Conservation (phyloP, 2,329 filamentous ascomycete species). For the Cylindrodendrum hubeiense region DNA sequence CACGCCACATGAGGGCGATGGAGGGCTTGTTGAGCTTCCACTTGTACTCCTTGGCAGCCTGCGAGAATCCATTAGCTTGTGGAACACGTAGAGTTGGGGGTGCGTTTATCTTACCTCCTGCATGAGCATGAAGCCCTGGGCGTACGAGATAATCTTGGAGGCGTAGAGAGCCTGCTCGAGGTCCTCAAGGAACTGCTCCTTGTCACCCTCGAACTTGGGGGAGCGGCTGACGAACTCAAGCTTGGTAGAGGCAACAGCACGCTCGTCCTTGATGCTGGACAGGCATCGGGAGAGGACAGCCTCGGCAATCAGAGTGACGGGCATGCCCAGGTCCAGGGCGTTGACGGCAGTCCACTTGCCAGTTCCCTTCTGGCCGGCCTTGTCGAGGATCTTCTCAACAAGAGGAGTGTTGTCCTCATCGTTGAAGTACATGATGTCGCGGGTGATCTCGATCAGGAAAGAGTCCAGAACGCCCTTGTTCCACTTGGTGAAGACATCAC, state of each 20-base stretch:
- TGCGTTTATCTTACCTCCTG: slow-evolving; percentile 78
- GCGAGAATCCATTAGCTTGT: slow-evolving; percentile 21
- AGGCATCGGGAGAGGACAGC: slow-evolving; percentile 95
- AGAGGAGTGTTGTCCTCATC: slow-evolving; percentile 92
- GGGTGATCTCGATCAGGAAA: slow-evolving; percentile 99
- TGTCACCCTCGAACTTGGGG: slow-evolving; percentile 86
- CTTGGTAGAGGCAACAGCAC: slow-evolving; percentile 81
- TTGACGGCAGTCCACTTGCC: slow-evolving; percentile 99
- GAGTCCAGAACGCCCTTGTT: slow-evolving; percentile 99
- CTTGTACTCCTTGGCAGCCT: slow-evolving; percentile 94
- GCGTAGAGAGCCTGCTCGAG: slow-evolving; percentile 99
- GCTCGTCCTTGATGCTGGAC: slow-evolving; percentile 94
- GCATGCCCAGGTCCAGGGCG: slow-evolving; percentile 97
- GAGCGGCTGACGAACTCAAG: slow-evolving; percentile 82
- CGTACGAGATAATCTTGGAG: slow-evolving; percentile 99
- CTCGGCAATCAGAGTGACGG: slow-evolving; percentile 97
- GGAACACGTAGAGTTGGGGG: neutral
- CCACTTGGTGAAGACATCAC: slow-evolving; percentile 94
- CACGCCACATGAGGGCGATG: slow-evolving; percentile 99
- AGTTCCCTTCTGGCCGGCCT: slow-evolving; percentile 98
- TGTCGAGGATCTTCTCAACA: slow-evolving; percentile 98
- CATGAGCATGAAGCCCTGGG: slow-evolving; percentile 99
- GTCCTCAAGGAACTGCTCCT: slow-evolving; percentile 93
- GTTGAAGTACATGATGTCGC: slow-evolving; percentile 98
- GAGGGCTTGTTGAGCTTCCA: slow-evolving; percentile 99